A percentile compares a stretch with the other conserved stretches of the same genome.
These are phyloP conservation scores for Barbarea vulgaris DNA, from an alignment of 345 rosid genomes.

Conservation along the genomic window DNA sequence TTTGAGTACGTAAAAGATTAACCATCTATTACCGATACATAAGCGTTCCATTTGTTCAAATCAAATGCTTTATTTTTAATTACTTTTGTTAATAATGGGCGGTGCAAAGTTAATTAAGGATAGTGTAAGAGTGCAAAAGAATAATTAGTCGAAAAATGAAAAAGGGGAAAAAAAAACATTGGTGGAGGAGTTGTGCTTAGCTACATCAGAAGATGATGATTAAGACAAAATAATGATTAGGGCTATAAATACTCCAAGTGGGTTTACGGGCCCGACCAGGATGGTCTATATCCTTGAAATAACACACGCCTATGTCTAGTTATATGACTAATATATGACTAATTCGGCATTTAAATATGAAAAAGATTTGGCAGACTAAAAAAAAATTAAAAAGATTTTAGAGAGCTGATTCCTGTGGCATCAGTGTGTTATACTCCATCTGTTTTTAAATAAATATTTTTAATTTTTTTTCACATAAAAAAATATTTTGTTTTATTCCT, in stretches of 20 bases:
- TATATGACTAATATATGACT: conserved; percentile 20
- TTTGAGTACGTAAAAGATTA: conserved; percentile 8
- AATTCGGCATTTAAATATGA: no score
- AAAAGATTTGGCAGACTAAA: no score
- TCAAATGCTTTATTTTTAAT: background rate
- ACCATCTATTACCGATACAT: background rate
- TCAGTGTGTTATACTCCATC: no score
- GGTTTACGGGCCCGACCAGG: conserved; percentile 40
- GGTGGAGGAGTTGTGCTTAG: conserved; percentile 31
- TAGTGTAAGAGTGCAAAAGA: conserved; percentile 24
- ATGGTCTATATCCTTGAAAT: conserved; percentile 28
- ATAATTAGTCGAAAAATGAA: conserved; percentile 10
- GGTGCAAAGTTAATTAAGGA: conserved; percentile 39
- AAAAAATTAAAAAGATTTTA: no score
- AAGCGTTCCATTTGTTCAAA: conserved; percentile 5
- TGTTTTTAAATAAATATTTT: no score
- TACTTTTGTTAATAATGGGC: conserved; percentile 13
- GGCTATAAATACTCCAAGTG: conserved; percentile 35
- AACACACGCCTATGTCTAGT: conserved; percentile 24
- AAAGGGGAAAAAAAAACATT: conserved; percentile 19
- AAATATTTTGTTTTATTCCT: no score
- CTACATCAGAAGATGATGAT: conserved; percentile 36
- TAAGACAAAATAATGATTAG: conserved; percentile 35
- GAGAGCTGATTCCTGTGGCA: no score
- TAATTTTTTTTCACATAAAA: no score